These are phyloP conservation scores for Arthrinium phaeospermum DNA, from an alignment of 2,329 filamentous ascomycete species.

Conservation along the genomic window DNA sequence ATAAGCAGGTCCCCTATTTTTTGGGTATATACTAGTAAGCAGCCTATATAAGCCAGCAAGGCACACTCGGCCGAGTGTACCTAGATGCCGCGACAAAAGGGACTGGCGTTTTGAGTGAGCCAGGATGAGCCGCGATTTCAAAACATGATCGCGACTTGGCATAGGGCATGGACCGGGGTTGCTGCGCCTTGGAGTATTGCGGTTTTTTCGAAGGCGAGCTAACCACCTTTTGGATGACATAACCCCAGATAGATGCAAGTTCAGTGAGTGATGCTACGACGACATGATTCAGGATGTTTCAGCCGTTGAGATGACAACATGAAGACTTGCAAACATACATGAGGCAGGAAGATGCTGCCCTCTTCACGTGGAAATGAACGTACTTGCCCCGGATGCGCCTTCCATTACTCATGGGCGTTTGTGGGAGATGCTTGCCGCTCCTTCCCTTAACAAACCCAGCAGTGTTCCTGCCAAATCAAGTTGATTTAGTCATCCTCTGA, in stretches of 20 bases:
- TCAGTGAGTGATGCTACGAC: background rate
- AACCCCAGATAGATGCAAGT: background rate
- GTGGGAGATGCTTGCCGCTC: background rate
- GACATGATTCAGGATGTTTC: background rate
- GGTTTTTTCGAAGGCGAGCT: background rate
- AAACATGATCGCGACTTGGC: background rate
- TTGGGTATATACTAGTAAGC: no score
- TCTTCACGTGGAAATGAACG: background rate
- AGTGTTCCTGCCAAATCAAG: background rate
- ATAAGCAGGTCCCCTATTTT: background rate
- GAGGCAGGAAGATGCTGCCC: background rate
- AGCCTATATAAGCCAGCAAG: background rate
- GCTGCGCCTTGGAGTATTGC: background rate
- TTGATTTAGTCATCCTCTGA: background rate
- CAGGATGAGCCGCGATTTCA: background rate
- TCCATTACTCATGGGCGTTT: background rate
- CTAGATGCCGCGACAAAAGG: background rate
- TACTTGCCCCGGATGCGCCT: background rate
- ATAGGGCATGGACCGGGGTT: background rate
- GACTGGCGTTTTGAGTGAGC: background rate
- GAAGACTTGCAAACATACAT: background rate
- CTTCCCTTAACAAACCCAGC: background rate
- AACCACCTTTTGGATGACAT: background rate
- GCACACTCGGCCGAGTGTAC: conserved; percentile 1
- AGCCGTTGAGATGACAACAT: background rate